Conservation (phyloP, 2,329 filamentous ascomycete species). For the Endoconidiophora laricicola region DNA sequence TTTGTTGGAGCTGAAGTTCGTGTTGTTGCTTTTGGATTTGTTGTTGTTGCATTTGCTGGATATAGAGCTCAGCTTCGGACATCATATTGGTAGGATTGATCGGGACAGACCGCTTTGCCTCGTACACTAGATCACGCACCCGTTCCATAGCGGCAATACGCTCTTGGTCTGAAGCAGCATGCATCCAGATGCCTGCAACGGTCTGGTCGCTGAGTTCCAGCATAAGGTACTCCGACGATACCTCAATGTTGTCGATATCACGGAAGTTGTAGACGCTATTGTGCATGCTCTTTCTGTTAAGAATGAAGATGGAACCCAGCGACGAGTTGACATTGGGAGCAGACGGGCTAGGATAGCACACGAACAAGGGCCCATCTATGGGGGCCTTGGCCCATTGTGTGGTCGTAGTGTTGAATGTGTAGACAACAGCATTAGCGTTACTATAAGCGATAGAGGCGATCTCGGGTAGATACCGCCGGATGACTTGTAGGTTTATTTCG, state of each 20-base stretch:
- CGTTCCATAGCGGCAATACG: slow-evolving; percentile 25
- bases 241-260: slow-evolving; percentile 45
- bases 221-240: slow-evolving; percentile 35
- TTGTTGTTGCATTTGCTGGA: slow-evolving; percentile 2
- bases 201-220: slow-evolving; percentile 25
- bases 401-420: slow-evolving; percentile 52
- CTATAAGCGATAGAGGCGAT: slow-evolving; percentile 61
- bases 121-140: slow-evolving; percentile 27
- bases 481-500: slow-evolving; percentile 72
- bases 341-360: slow-evolving; percentile 22
- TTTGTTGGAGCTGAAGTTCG: slow-evolving; percentile 1
- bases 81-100: no score
- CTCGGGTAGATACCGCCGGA: slow-evolving; percentile 63
- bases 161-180: slow-evolving; percentile 31
- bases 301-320: slow-evolving; percentile 43
- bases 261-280: slow-evolving; percentile 54
- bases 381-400: slow-evolving; percentile 70
- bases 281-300: slow-evolving; percentile 54
- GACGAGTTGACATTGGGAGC: neutral
- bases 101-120: slow-evolving; percentile 14
- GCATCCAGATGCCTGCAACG: slow-evolving; percentile 35
- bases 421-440: slow-evolving; percentile 73
- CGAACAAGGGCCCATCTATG: slow-evolving; percentile 76
- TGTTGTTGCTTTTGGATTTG: slow-evolving; percentile 2
- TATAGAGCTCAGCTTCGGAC: no score